Evolutionary conservation across 345 rosid genomes (phyloP).

Genomic region (Populus pruinosa): DNA sequence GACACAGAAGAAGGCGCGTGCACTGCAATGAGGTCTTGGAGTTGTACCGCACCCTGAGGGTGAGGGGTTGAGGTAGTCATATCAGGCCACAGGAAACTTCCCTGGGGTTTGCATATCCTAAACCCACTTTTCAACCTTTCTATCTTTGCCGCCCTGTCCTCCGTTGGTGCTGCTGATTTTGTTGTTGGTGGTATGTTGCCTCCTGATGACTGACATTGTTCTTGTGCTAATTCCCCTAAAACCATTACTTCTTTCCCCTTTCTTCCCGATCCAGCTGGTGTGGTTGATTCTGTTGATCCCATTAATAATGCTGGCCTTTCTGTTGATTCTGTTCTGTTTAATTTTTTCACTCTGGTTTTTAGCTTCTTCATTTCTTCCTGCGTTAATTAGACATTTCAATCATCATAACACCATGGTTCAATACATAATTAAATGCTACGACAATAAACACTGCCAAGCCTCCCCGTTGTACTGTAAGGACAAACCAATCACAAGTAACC

Average conservation of each 20-base stretch:
- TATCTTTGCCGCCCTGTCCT: conserved; percentile 45
- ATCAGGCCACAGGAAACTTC: conserved; percentile 75
- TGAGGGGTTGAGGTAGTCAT: conserved; percentile 30
- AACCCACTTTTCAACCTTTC: conserved; percentile 72
- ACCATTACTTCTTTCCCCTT: conserved; percentile 11
- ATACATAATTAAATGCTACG: not conserved
- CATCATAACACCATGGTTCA: not conserved
- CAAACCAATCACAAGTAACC: not conserved
- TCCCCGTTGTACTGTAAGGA: not conserved
- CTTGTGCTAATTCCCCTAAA: conserved; percentile 11
- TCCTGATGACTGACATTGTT: conserved; percentile 2
- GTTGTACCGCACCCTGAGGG: conserved; percentile 27
- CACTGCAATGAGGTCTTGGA: conserved; percentile 26
- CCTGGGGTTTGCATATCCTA: conserved; percentile 77
- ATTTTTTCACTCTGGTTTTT: conserved; percentile 32
- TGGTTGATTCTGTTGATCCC: conserved; percentile 18
- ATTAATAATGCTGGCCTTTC: conserved; percentile 4
- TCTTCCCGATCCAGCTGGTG: conserved; percentile 13
- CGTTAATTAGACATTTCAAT: conserved; percentile 12
- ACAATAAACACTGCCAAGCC: not conserved
- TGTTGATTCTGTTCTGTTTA: conserved; percentile 22
- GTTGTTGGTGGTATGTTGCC: conserved; percentile 15
- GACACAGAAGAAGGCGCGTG: conserved; percentile 47
- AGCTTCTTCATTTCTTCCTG: conserved; percentile 55
- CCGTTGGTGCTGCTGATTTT: conserved; percentile 19